Conservation (phyloP, 2,329 filamentous ascomycete genomes). For the Alternaria sp. region DNA sequence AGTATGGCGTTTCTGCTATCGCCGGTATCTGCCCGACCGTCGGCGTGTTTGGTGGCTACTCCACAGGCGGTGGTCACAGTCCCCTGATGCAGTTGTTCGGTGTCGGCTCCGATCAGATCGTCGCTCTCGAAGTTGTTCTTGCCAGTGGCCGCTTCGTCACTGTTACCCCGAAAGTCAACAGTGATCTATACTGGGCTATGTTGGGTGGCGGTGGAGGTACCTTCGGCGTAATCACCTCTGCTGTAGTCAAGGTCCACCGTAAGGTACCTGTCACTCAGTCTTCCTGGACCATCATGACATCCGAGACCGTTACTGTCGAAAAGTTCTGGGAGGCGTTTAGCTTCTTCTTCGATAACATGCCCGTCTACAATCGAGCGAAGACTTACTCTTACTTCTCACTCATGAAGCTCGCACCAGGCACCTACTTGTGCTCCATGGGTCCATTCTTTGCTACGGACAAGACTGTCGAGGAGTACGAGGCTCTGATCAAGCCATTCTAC, state of each 20-base stretch:
- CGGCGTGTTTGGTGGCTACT: slow-evolving; percentile 57
- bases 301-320: slow-evolving; percentile 40
- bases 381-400: slow-evolving; percentile 43
- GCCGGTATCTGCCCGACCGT: slow-evolving; percentile 58
- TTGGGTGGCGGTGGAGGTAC: slow-evolving; percentile 51
- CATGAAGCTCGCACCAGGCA: slow-evolving; percentile 33
- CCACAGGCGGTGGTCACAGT: slow-evolving; percentile 62
- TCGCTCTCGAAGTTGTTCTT: slow-evolving; percentile 48
- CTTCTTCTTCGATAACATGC: slow-evolving; percentile 36
- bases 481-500: slow-evolving; percentile 37
- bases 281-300: slow-evolving; percentile 43
- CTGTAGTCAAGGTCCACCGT: slow-evolving; percentile 45
- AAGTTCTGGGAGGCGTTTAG: slow-evolving; percentile 42
- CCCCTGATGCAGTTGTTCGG: slow-evolving; percentile 60
- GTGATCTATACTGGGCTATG: slow-evolving; percentile 51
- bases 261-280: slow-evolving; percentile 44
- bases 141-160: slow-evolving; percentile 39
- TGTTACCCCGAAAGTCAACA: slow-evolving; percentile 45
- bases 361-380: slow-evolving; percentile 36
- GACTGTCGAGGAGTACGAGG: slow-evolving; percentile 35
- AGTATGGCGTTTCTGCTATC: slow-evolving; percentile 39
- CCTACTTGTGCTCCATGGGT: slow-evolving; percentile 38
- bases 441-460: slow-evolving; percentile 43
- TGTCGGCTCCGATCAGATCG: slow-evolving; percentile 48
- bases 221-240: slow-evolving; percentile 48